Percentiles rank a stretch among this genome's conserved stretches.
These are phyloP conservation scores for Filobasidium floriforme DNA, from an alignment of 768 basidiomycete species.

Conservation along the genomic window DNA sequence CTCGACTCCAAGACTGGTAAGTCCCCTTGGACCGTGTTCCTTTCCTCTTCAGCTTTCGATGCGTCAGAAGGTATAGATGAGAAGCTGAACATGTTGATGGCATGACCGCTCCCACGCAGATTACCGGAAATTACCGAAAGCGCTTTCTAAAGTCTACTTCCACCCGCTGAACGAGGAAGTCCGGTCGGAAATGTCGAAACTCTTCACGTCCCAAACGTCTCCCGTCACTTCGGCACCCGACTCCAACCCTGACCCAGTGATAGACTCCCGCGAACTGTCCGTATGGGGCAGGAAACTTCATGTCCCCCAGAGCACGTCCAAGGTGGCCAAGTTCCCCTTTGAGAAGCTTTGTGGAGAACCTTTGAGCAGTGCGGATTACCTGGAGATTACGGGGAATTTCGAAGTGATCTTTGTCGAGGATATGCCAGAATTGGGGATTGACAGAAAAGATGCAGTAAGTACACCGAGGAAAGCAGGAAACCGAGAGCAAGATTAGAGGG, in stretches of 20 bases:
- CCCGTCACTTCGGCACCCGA: conserved; percentile 9
- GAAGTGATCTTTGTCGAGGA: conserved; percentile 78
- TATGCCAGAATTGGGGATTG: conserved; percentile 79
- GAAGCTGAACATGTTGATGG: not conserved
- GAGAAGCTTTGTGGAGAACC: conserved; percentile 78
- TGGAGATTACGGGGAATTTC: conserved; percentile 84
- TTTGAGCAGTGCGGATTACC: conserved; percentile 87
- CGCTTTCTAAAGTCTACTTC: conserved; percentile 89
- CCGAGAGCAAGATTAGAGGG: not conserved
- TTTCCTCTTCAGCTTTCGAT: not conserved
- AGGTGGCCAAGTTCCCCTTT: conserved; percentile 79
- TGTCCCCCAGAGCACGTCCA: conserved; percentile 70
- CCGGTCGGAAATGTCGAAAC: conserved; percentile 63
- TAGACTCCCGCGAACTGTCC: conserved; percentile 55
- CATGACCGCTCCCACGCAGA: conserved; percentile 51
- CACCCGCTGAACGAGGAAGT: conserved; percentile 66
- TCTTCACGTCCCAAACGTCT: conserved; percentile 67
- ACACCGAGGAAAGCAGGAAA: not conserved
- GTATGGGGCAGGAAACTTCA: conserved; percentile 84
- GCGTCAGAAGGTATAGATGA: too few species aligned
- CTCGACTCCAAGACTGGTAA: conserved; percentile 89
- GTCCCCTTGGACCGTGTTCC: conserved; percentile 23
- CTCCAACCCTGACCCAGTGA: conserved; percentile 20
- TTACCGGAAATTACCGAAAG: conserved; percentile 86
- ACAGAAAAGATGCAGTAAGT: conserved; percentile 72